A percentile compares a stretch with the other conserved stretches of the same genome.
Evolutionary conservation across 1,284 basidiomycete genomes (phyloP).

Genomic region (Pyrrhoderma lamaoense): DNA sequence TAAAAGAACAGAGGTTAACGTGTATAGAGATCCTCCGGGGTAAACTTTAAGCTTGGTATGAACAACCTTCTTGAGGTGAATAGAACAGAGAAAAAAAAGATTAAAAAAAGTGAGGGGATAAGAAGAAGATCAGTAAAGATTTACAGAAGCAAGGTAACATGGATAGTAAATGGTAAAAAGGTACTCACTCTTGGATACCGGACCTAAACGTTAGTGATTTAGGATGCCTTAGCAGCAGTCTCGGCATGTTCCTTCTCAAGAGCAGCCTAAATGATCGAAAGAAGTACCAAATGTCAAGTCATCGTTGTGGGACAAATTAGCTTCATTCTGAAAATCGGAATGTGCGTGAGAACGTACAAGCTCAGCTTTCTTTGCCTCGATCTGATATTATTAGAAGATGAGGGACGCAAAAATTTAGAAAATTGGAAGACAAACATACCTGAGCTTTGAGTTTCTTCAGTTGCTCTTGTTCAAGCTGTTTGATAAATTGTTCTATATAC

Average conservation of each 20-base stretch:
- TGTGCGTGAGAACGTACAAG: slow-evolving; percentile 34
- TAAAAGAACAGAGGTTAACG: no score
- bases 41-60: no score
- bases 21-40: no score
- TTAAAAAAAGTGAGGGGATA: no score
- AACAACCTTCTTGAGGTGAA: no score
- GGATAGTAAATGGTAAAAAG: no score
- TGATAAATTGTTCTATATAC: slow-evolving; percentile 49
- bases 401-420: neutral
- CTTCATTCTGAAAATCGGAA: no score
- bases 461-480: slow-evolving; percentile 46
- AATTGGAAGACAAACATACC: slow-evolving; percentile 32
- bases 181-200: no score
- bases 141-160: no score
- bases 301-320: slow-evolving; percentile 6
- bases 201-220: no score
- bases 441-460: slow-evolving; percentile 49
- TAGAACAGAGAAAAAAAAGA: no score
- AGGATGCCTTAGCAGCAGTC: slow-evolving; percentile 17
- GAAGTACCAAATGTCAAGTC: neutral
- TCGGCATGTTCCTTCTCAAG: slow-evolving; percentile 35
- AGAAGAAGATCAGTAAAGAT: no score
- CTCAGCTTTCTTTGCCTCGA: slow-evolving; percentile 50
- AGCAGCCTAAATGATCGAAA: slow-evolving; percentile 24
- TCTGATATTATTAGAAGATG: slow-evolving; percentile 30